phyloP scores from a whole-genome alignment of 176 grass and related monocot genomes.

The Aegilops bicornis region DNA sequence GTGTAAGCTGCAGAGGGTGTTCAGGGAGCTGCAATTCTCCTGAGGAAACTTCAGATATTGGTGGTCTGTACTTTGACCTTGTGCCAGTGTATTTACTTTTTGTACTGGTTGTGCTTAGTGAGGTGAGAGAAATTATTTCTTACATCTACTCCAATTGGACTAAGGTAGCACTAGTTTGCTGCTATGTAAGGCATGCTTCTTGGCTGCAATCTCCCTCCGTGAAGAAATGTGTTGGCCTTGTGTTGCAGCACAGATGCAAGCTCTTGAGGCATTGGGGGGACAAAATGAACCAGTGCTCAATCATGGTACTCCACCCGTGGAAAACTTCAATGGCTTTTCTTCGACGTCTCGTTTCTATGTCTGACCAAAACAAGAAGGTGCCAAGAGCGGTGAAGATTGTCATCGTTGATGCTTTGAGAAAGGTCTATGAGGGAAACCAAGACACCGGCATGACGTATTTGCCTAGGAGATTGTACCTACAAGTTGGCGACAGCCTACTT shows the following conservation, averaged over 20 bases:
- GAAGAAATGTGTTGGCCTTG: not conserved
- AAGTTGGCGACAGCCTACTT: too few species aligned
- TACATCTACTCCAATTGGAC: conserved; percentile 24
- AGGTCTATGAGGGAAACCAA: too few species aligned
- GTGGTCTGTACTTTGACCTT: not conserved
- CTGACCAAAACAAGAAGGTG: not conserved
- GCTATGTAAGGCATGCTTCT: not conserved
- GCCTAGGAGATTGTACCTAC: too few species aligned
- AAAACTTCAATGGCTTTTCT: not conserved
- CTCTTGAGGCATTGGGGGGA: not conserved
- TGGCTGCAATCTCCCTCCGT: not conserved
- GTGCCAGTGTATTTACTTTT: not conserved
- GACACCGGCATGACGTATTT: not conserved
- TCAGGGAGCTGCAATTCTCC: too few species aligned
- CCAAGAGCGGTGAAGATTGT: not conserved
- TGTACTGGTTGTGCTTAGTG: not conserved
- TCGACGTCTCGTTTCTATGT: not conserved
- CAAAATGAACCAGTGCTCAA: not conserved
- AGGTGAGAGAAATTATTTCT: not conserved
- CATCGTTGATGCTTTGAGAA: too few species aligned
- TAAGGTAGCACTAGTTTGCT: conserved; percentile 2
- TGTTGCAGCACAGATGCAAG: not conserved
- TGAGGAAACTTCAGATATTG: too few species aligned
- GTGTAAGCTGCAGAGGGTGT: too few species aligned
- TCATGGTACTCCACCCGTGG: not conserved